A percentile compares a stretch with the other conserved stretches of the same genome.
phyloP scores from a whole-genome alignment of 2,329 filamentous ascomycete genomes.

The Rhinocladiella similis region DNA sequence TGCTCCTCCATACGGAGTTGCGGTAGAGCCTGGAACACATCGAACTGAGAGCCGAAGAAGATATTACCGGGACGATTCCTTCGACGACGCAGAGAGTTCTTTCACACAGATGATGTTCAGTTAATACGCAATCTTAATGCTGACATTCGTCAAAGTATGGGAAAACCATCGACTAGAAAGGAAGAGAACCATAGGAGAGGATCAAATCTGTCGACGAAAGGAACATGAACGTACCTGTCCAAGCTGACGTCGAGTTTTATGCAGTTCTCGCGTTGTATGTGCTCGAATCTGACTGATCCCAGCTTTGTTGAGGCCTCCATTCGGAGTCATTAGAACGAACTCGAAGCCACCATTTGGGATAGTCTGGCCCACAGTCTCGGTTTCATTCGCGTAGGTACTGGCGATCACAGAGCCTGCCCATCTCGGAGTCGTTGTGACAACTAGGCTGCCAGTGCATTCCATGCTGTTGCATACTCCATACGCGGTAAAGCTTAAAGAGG shows the following conservation, averaged over 20 bases:
- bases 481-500: neutral
- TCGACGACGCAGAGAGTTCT: conserved; percentile 5
- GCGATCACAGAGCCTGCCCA: neutral
- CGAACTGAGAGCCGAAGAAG: conserved; percentile 15
- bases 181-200: no score
- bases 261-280: conserved; percentile 22
- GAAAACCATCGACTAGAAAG: no score
- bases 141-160: neutral
- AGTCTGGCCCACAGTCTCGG: neutral
- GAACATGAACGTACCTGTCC: conserved; percentile 11
- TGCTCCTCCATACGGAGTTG: conserved; percentile 10
- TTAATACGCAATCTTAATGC: neutral
- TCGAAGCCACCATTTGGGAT: conserved; percentile 9
- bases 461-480: neutral
- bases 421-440: neutral
- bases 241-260: conserved; percentile 10
- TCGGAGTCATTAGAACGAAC: conserved; percentile 18
- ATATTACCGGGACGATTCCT: conserved; percentile 10
- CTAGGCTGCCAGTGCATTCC: neutral
- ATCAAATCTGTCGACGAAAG: no score
- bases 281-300: conserved; percentile 22
- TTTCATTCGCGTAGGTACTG: neutral
- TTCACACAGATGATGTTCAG: neutral
- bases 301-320: conserved; percentile 14
- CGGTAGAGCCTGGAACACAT: conserved; percentile 11